Evolutionary conservation across 225 moss, liverwort and hornwort genomes (phyloP).

Genomic region (Anthoceros angustus): DNA sequence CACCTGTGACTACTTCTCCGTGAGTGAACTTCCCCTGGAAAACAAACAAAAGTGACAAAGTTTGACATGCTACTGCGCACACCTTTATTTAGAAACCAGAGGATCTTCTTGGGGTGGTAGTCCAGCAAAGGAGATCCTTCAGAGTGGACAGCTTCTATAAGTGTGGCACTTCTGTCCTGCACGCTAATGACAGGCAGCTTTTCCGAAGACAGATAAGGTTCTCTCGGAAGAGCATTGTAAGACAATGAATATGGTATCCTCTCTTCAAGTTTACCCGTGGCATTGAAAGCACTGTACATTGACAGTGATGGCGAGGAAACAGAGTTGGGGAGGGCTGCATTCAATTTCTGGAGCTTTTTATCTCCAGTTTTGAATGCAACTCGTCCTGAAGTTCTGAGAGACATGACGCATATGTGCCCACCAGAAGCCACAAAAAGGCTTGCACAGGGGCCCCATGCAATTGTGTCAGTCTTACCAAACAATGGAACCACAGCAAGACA

Average conservation of each 20-base stretch:
- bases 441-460: slow-evolving; percentile 1
- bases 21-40: no score
- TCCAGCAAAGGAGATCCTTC: slow-evolving; percentile 61
- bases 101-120: slow-evolving; percentile 61
- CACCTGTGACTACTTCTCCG: not conserved
- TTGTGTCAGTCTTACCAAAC: not conserved
- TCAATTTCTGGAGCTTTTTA: not conserved
- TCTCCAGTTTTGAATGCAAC: not conserved
- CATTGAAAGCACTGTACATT: not conserved
- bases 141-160: slow-evolving; percentile 56
- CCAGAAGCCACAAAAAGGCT: not conserved
- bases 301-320: not conserved
- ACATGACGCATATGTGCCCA: not conserved
- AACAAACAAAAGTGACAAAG: no score
- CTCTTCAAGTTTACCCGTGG: not conserved
- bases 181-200: not conserved
- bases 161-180: slow-evolving; percentile 31
- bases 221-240: not conserved
- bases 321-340: not conserved
- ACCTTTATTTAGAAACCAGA: slow-evolving; percentile 79
- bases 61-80: not conserved
- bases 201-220: not conserved
- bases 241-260: not conserved
- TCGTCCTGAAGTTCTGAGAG: not conserved
- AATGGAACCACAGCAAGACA: slow-evolving; percentile 31